Conservation (phyloP, 805 yeast genomes). For the Vanderwaltozyma yarrowii region DNA sequence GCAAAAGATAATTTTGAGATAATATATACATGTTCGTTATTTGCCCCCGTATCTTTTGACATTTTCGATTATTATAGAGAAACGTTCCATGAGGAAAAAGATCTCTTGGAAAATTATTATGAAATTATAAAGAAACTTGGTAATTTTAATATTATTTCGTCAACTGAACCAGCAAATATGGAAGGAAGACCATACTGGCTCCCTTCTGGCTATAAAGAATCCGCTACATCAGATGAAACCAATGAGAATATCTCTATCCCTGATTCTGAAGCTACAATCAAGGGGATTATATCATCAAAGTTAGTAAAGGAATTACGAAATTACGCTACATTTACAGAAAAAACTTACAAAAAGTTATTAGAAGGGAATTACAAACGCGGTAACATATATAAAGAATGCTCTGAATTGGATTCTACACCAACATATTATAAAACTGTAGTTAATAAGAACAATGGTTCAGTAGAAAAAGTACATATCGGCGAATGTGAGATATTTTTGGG, state of each 20-base stretch:
- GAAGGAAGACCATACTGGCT: too few relatives aligned
- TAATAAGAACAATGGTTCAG: not conserved
- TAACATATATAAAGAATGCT: not conserved
- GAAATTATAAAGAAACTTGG: not conserved
- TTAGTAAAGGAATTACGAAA: not conserved
- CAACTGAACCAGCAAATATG: not conserved
- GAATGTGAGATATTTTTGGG: not conserved
- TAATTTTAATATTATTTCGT: not conserved
- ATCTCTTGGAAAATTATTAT: not conserved
- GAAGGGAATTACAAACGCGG: not conserved
- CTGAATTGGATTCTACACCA: not conserved
- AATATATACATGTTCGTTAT: not conserved
- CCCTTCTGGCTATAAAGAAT: too few relatives aligned
- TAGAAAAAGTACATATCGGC: not conserved
- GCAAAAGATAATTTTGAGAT: not conserved
- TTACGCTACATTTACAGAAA: not conserved
- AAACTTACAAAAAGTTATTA: not conserved
- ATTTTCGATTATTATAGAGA: not conserved
- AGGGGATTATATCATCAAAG: too few relatives aligned
- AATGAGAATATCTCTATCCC: too few relatives aligned
- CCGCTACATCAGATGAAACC: too few relatives aligned
- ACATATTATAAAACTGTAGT: too few relatives aligned
- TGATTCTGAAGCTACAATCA: too few relatives aligned
- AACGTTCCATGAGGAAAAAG: not conserved
- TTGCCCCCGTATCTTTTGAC: not conserved